Conservation (phyloP, 2,329 filamentous ascomycete genomes). For the Botryosphaeria agaves region DNA sequence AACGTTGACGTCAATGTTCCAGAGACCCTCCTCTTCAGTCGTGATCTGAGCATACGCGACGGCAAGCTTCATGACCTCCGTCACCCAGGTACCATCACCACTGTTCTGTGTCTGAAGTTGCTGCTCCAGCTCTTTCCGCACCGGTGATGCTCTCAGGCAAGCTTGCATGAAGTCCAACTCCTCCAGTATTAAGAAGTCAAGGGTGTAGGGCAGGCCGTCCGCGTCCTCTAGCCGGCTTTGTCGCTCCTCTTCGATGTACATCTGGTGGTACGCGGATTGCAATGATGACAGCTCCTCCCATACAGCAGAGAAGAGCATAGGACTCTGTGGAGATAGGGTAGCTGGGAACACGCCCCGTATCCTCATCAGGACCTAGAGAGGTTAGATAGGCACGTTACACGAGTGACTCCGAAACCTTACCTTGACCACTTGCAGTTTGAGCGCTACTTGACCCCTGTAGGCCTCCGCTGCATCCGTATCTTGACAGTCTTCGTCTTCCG, state of each 20-base stretch:
- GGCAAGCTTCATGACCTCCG: constrained; percentile 73
- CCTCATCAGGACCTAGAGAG: constrained; percentile 76
- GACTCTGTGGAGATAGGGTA: constrained; percentile 67
- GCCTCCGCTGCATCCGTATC: constrained; percentile 38
- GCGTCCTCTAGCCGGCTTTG: constrained; percentile 81
- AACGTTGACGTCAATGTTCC: constrained; percentile 92
- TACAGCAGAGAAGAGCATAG: constrained; percentile 65
- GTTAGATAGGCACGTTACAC: not conserved
- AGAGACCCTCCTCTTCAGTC: constrained; percentile 80
- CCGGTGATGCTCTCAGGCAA: constrained; percentile 71
- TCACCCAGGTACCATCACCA: constrained; percentile 59
- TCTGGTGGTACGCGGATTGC: constrained; percentile 54
- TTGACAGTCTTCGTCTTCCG: constrained; percentile 39
- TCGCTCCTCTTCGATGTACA: constrained; percentile 73
- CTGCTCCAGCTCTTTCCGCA: constrained; percentile 73
- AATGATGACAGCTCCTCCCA: constrained; percentile 75
- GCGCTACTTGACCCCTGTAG: constrained; percentile 67
- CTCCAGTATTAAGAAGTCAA: constrained; percentile 86
- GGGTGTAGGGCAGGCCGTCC: constrained; percentile 80
- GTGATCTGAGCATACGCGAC: constrained; percentile 80
- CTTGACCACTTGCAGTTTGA: constrained; percentile 89
- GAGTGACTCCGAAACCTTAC: constrained; percentile 18
- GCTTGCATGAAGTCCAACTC: constrained; percentile 91
- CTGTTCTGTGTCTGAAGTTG: constrained; percentile 45
- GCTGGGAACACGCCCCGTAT: constrained; percentile 70